Evolutionary conservation across 805 yeast species (phyloP), one percentile per base, ranked within the genome.

Genomic region (Sugiyamaella lignohabitans): DNA sequence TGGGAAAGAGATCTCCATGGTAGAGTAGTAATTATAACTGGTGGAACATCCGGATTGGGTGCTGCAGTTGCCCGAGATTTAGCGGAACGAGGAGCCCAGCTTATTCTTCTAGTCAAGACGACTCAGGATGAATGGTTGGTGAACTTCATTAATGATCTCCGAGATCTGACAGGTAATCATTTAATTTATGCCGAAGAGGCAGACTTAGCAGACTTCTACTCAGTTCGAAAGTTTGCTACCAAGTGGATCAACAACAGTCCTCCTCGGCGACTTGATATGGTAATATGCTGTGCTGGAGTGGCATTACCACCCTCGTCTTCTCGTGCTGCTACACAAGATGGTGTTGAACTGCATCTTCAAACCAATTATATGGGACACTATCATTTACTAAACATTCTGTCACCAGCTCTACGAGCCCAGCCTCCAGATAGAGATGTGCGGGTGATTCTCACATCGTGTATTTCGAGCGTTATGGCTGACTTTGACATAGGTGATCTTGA

Each of bases 1-100:
- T 91, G 96, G 96, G 95, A 87, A 51, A 73, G 97, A 50, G 89
- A 88, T 53, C 66, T 91, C 61, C 96, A 93, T 60, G 97, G 98
- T 1, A 80, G 81, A 58, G 98, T 89, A 3, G 63, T 68, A 24
- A 46, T 66, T 43, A 48, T 66, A 6, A 70, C 71, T 14, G 98
- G 98, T n/a, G 98, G 95, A 1, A 91, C 98, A 0, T 75, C 94
- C 1, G 97, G 98, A 0, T 62, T 87, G 50, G 98, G 98, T 0
- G 83, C 91, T 0, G 75, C 78, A 2, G 74, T 85, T 3, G 93
- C 78, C 0, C 70, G 73, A 32, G 88, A 88, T 27, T 62, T 93
- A 57, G 97, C 97, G 0, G 46, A 54, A 0, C 66, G 78, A 43
- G 98, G 98, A 2, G 97, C 98, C 0, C 98, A 93, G 61, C 57